These are phyloP conservation scores for Ascoidea rubescens DNA, from an alignment of 805 yeast genomes.

Conservation along the genomic window DNA sequence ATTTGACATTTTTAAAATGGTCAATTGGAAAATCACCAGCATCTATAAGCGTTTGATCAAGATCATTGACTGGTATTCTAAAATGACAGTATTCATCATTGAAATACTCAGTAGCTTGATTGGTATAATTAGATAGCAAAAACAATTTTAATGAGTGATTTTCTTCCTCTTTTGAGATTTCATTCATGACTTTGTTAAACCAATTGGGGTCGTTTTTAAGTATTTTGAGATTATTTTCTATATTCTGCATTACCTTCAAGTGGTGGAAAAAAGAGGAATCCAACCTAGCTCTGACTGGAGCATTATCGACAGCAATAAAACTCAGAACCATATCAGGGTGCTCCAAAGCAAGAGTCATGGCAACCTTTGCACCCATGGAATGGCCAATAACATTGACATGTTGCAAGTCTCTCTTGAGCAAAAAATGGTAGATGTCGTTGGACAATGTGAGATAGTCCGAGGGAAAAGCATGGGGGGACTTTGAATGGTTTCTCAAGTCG, in stretches of 20 bases:
- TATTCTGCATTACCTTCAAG: conserved; percentile 25
- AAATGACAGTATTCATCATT: conserved; percentile 19
- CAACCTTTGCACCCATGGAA: conserved; percentile 50
- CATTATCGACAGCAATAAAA: conserved; percentile 34
- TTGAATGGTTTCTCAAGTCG: conserved; percentile 47
- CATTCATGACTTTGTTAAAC: conserved; percentile 11
- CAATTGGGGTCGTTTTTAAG: conserved; percentile 16
- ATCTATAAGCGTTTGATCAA: conserved; percentile 14
- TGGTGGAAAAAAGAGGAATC: conserved; percentile 22
- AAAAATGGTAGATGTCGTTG: conserved; percentile 24
- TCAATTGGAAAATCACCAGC: conserved; percentile 22
- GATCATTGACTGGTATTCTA: conserved; percentile 20
- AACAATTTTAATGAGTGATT: conserved; percentile 19
- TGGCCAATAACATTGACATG: conserved; percentile 32
- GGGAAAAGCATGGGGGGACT: conserved; percentile 28
- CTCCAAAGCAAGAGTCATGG: conserved; percentile 29
- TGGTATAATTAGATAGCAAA: conserved; percentile 24
- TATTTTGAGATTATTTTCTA: conserved; percentile 17
- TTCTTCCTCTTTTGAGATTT: conserved; percentile 14
- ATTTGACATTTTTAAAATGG: conserved; percentile 13
- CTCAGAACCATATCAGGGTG: conserved; percentile 25
- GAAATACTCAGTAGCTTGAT: conserved; percentile 16
- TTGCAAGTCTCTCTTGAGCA: conserved; percentile 18
- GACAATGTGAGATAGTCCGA: conserved; percentile 30
- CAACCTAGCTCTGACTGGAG: conserved; percentile 26